These are phyloP conservation scores for Hericium alpestre DNA, from an alignment of 768 basidiomycete genomes.

Conservation along the genomic window DNA sequence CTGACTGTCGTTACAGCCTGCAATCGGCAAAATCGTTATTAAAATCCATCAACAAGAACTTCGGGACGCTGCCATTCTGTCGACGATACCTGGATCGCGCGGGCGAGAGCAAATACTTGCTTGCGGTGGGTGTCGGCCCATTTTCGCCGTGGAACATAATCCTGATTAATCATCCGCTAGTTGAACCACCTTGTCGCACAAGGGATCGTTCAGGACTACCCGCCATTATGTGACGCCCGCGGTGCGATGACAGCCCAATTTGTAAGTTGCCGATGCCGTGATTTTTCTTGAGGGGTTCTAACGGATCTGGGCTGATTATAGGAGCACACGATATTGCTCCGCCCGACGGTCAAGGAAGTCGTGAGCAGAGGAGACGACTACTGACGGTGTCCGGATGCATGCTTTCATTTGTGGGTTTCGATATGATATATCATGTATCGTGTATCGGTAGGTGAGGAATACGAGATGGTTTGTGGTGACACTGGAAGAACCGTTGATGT, in stretches of 20 bases:
- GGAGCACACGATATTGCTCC: slow-evolving; percentile 81
- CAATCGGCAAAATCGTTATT: slow-evolving; percentile 79
- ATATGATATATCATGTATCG: neutral
- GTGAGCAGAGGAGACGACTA: slow-evolving; percentile 82
- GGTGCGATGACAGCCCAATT: slow-evolving; percentile 94
- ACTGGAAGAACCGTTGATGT: too few relatives aligned
- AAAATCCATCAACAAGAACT: slow-evolving; percentile 81
- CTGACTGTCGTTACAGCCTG: slow-evolving; percentile 34
- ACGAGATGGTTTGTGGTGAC: neutral
- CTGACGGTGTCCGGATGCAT: slow-evolving; percentile 21
- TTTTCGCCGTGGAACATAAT: neutral
- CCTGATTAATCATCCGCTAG: slow-evolving; percentile 29
- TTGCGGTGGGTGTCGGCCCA: slow-evolving; percentile 50
- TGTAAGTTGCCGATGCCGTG: slow-evolving; percentile 30
- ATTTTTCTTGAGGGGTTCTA: neutral
- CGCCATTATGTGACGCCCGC: slow-evolving; percentile 75
- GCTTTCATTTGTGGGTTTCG: neutral
- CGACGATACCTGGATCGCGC: slow-evolving; percentile 86
- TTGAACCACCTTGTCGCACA: slow-evolving; percentile 81
- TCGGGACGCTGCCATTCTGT: slow-evolving; percentile 93
- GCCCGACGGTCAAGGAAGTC: slow-evolving; percentile 77
- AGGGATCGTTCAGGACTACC: slow-evolving; percentile 86
- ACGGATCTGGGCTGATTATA: slow-evolving; percentile 18
- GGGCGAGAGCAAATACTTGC: slow-evolving; percentile 87
- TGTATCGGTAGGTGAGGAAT: neutral